Evolutionary conservation across 768 basidiomycete genomes (phyloP).

Genomic region (Artomyces pyxidatus): DNA sequence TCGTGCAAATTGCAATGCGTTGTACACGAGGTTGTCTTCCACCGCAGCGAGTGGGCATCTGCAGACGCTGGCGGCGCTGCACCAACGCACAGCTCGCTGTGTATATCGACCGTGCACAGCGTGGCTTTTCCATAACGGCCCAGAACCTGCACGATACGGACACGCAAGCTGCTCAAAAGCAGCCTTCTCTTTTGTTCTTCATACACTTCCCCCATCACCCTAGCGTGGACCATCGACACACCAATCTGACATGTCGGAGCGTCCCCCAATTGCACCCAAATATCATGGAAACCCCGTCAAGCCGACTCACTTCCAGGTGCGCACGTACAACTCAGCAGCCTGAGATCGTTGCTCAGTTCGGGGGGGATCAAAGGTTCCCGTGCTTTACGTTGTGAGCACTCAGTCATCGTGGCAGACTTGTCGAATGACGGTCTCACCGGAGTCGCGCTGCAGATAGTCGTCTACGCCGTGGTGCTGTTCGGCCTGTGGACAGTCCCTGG

Average conservation of each 20-base stretch:
- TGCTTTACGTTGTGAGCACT: constrained; percentile 63
- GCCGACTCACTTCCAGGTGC: constrained; percentile 13
- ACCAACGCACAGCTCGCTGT: not conserved
- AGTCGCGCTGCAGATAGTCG: constrained; percentile 56
- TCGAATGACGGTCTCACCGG: not conserved
- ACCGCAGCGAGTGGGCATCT: no score
- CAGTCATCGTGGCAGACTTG: not conserved
- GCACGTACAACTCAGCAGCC: not conserved
- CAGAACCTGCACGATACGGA: not conserved
- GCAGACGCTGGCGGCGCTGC: not conserved
- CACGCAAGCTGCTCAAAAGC: no score
- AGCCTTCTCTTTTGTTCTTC: no score
- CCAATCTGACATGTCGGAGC: not conserved
- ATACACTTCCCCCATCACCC: no score
- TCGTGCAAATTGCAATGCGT: not conserved
- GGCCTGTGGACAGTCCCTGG: constrained; percentile 85
- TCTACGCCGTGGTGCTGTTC: constrained; percentile 80
- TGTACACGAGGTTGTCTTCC: not conserved
- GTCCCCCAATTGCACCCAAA: not conserved
- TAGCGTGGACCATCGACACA: no score
- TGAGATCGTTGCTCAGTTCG: constrained; percentile 1
- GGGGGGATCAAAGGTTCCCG: constrained; percentile 45
- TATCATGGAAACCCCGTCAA: not conserved
- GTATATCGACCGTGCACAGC: not conserved
- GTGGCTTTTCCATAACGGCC: not conserved